Conservation (phyloP, 1,284 basidiomycete genomes). For the Moniliophthora roreri region DNA sequence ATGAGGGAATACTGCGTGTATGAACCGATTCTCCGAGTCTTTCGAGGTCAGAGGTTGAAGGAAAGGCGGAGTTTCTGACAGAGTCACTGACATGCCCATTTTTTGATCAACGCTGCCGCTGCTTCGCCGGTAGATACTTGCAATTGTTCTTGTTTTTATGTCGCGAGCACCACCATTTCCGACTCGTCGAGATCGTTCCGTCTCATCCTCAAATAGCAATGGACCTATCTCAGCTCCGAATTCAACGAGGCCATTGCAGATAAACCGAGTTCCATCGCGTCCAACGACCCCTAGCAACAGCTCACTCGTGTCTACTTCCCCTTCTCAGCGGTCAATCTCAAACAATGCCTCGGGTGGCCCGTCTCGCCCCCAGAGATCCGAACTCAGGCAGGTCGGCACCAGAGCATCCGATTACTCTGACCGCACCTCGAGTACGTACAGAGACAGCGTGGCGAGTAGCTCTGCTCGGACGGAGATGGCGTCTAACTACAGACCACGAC, state of each 20-base stretch:
- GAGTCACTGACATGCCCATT: neutral
- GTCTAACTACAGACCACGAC: constrained; percentile 32
- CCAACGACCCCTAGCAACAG: constrained; percentile 44
- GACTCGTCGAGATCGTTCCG: constrained; percentile 39
- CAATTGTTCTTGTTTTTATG: constrained; percentile 33
- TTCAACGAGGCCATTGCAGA: constrained; percentile 53
- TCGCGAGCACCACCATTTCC: constrained; percentile 56
- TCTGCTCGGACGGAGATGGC: constrained; percentile 22
- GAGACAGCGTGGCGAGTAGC: constrained; percentile 39
- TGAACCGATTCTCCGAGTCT: constrained; percentile 17
- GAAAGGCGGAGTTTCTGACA: constrained; percentile 30
- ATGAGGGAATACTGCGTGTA: constrained; percentile 39
- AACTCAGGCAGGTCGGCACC: constrained; percentile 42
- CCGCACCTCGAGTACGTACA: constrained; percentile 36
- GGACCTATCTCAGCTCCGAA: constrained; percentile 30
- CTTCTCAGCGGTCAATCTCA: constrained; percentile 21
- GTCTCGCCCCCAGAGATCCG: constrained; percentile 57
- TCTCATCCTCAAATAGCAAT: constrained; percentile 30
- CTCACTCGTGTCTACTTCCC: constrained; percentile 25
- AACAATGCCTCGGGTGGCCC: constrained; percentile 45
- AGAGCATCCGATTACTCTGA: constrained; percentile 42
- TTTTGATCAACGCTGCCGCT: neutral
- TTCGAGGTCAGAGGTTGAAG: constrained; percentile 22
- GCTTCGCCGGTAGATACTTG: constrained; percentile 1
- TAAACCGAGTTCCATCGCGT: constrained; percentile 45